phyloP scores from a whole-genome alignment of 1,284 basidiomycete genomes.

The Ceratobasidium sp. region DNA sequence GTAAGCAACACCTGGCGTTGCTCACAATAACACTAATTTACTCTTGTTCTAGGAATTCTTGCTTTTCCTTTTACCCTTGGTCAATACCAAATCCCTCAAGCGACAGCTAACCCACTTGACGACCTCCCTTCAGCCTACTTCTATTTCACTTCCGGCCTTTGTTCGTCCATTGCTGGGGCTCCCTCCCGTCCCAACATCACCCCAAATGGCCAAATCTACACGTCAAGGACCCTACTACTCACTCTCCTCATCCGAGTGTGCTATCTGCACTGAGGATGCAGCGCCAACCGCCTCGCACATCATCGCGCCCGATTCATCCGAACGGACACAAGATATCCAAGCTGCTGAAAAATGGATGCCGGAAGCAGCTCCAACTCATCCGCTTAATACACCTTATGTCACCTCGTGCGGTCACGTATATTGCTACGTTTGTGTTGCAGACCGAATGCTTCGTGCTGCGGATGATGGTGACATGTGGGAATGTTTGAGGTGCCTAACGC shows the following conservation, averaged over 20 bases:
- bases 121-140: constrained; percentile 28
- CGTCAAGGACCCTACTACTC: constrained; percentile 64
- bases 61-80: constrained; percentile 87
- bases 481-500: constrained; percentile 77
- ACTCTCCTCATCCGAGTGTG: constrained; percentile 72
- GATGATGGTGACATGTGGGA: constrained; percentile 73
- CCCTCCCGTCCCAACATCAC: constrained; percentile 46
- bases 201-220: constrained; percentile 7
- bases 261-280: constrained; percentile 78
- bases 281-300: constrained; percentile 61
- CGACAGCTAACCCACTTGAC: constrained; percentile 59
- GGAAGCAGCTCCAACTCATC: constrained; percentile 58
- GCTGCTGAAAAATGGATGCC: constrained; percentile 30
- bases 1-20: constrained; percentile 57
- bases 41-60: constrained; percentile 81
- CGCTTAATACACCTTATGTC: constrained; percentile 74
- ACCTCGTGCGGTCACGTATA: constrained; percentile 82
- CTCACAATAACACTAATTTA: not conserved
- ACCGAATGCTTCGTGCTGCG: constrained; percentile 74
- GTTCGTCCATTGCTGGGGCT: constrained; percentile 11
- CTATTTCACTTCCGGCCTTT: constrained; percentile 21
- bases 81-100: constrained; percentile 71
- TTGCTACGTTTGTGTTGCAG: constrained; percentile 88
- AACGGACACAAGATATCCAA: constrained; percentile 4
- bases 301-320: constrained; percentile 52